phyloP scores from a whole-genome alignment of 2,329 filamentous ascomycete species.

The Colletotrichum sublineola region DNA sequence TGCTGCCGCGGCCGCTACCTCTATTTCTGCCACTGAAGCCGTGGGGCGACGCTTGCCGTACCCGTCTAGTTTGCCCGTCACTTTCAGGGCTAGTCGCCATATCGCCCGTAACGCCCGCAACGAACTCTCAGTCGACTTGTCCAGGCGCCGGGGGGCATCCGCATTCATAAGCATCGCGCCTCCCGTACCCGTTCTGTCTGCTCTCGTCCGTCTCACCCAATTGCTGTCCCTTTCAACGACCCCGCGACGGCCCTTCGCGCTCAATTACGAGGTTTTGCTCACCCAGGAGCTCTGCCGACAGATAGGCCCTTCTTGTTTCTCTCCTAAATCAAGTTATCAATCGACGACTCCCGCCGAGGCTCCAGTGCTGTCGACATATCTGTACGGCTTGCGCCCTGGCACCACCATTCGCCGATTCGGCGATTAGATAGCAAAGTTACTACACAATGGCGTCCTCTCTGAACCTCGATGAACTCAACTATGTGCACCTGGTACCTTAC shows the following conservation, averaged over 20 bases:
- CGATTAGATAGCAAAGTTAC: constrained; percentile 19
- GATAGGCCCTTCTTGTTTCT: constrained; percentile 18
- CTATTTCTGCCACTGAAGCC: constrained; percentile 22
- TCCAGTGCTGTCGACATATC: constrained; percentile 3
- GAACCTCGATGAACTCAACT: constrained; percentile 60
- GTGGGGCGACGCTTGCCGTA: constrained; percentile 26
- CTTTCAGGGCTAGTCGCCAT: constrained; percentile 39
- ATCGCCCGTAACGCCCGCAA: constrained; percentile 42
- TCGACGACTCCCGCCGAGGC: neutral
- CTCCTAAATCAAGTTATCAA: neutral
- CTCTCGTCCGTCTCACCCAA: constrained; percentile 10
- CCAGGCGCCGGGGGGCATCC: constrained; percentile 18
- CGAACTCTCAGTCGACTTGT: constrained; percentile 32
- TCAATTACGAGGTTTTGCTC: constrained; percentile 30
- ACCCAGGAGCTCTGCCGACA: constrained; percentile 30
- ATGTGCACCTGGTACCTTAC: constrained; percentile 66
- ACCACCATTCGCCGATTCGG: constrained; percentile 28
- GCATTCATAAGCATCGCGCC: constrained; percentile 42
- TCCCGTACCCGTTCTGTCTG: constrained; percentile 18
- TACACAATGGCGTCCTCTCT: constrained; percentile 46
- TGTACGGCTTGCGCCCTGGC: neutral
- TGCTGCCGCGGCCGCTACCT: constrained; percentile 10
- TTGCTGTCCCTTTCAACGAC: constrained; percentile 26
- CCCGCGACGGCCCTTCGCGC: constrained; percentile 31
- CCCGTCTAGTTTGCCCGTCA: constrained; percentile 40